A percentile compares a stretch with the other conserved stretches of the same genome.
These are phyloP conservation scores for Cerioporus squamosus DNA, from an alignment of 1,284 basidiomycete genomes.

Conservation along the genomic window DNA sequence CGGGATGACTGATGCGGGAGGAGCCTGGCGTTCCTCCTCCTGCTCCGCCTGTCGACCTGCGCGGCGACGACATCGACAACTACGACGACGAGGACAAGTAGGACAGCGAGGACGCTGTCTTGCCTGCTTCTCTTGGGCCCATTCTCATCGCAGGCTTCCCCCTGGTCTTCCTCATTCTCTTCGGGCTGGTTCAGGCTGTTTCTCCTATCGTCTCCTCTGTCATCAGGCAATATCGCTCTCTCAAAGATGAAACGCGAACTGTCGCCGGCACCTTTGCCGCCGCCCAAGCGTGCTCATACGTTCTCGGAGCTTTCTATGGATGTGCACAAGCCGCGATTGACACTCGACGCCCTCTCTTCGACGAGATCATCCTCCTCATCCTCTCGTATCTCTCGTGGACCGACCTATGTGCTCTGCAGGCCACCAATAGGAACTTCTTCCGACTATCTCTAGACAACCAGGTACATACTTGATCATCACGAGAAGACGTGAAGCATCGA, in stretches of 20 bases:
- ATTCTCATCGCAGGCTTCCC: no score
- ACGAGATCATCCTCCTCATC: constrained; percentile 74
- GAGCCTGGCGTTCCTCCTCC: no score
- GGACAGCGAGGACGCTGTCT: no score
- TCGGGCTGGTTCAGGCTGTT: no score
- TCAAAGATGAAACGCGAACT: constrained; percentile 5
- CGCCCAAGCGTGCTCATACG: constrained; percentile 59
- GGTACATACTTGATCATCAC: constrained; percentile 42
- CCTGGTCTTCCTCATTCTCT: no score
- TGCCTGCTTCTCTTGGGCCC: no score
- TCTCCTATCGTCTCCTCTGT: no score
- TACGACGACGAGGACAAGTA: no score
- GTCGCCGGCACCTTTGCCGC: constrained; percentile 48
- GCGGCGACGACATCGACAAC: no score
- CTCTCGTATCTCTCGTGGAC: constrained; percentile 69
- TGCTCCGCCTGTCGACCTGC: no score
- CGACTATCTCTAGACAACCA: constrained; percentile 63
- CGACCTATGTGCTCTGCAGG: constrained; percentile 69
- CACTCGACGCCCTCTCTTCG: constrained; percentile 68
- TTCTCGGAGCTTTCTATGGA: not conserved
- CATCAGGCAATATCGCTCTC: no score
- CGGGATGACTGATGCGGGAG: no score
- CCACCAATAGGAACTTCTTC: constrained; percentile 68
- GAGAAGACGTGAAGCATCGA: not conserved
- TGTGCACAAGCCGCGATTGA: constrained; percentile 20